A percentile compares a stretch with the other conserved stretches of the same genome.
Evolutionary conservation across 2,329 filamentous ascomycete species (phyloP).

Genomic region (Ceratocystis cacaofunesta): DNA sequence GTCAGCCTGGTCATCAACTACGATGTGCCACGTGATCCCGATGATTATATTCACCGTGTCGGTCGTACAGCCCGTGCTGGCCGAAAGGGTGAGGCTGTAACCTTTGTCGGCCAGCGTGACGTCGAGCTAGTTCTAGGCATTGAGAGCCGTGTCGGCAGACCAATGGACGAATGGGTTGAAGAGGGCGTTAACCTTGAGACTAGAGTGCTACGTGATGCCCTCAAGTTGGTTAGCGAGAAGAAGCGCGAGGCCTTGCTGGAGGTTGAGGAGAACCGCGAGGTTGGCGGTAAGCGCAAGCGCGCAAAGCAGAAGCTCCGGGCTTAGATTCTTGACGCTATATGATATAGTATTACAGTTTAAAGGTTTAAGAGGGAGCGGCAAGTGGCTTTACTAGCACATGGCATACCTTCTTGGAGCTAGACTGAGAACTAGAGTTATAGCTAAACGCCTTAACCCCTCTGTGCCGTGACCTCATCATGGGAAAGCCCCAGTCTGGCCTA

Average conservation of each 20-base stretch:
- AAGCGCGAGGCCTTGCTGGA: slow-evolving; percentile 83
- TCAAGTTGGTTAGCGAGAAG: slow-evolving; percentile 89
- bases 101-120: slow-evolving; percentile 83
- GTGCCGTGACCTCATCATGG: neutral
- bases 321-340: neutral
- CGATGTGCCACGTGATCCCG: slow-evolving; percentile 86
- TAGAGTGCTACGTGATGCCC: slow-evolving; percentile 64
- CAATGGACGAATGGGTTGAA: slow-evolving; percentile 75
- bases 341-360: neutral
- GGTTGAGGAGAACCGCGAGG: slow-evolving; percentile 83
- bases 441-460: neutral
- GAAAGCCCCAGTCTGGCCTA: neutral
- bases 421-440: neutral
- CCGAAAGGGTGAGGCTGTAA: slow-evolving; percentile 65
- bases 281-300: slow-evolving; percentile 66
- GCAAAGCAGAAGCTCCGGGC: slow-evolving; percentile 37
- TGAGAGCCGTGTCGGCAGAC: slow-evolving; percentile 61
- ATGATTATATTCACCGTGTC: slow-evolving; percentile 94
- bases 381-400: too few relatives aligned
- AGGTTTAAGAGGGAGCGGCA: neutral
- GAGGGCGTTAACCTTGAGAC: slow-evolving; percentile 91
- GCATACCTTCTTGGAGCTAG: neutral
- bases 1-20: slow-evolving; percentile 88
- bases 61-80: slow-evolving; percentile 91
- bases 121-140: slow-evolving; percentile 83